Evolutionary conservation across 176 grass and related monocot genomes (phyloP), one percentile per base, ranked within the genome.

Genomic region (Dactylis glomerata): DNA sequence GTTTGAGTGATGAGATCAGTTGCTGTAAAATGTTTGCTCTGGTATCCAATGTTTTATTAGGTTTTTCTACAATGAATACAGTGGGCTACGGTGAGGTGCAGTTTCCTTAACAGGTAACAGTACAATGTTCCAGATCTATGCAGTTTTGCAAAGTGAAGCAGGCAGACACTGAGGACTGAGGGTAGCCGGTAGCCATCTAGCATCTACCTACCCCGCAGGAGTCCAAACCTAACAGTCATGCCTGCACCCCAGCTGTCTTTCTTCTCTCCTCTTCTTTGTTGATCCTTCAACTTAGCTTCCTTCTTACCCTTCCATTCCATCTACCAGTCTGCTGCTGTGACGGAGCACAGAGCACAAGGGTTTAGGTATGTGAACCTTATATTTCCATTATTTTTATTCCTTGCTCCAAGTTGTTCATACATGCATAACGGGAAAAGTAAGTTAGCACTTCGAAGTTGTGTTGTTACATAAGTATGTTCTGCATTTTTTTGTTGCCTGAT

Each of bases 161-260:
- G 24, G 83, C 65, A 56, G 27, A 24, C 59, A 68, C 73, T 41
- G 52, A 64, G 55, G 26, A 30, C 70, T 46, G 67, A 81, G 63
- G n/a, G 61, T 50, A 66, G 66, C 80, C 54, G n/a, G 61, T 50
- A 66, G 66, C 80, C 54, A 27, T 76, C 28, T 85, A 46, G 5
- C 66, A 67, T 85, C 32, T 68, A 23, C 64, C 69, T 67, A 76
- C 28, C 49, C 31, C 19, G 46, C 41, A 75, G 38, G 17, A 51
- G 71, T 49, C 78, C 83, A 61, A 15, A 82, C 88, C 83, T 89
- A 89, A 89, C 78, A 82, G 83, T 89, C 83, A 81, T 81, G 66
- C 61, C 26, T 82, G 83, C 83, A 63, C 41, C 63, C 40, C 68
- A 78, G 31, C 83, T 62, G 27, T 32, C 42, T 68, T 68, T 65